A percentile compares a stretch with the other conserved stretches of the same genome.
These are phyloP conservation scores for Pulicaria dysenterica DNA, from an alignment of 129 eudicot species.

Conservation along the genomic window DNA sequence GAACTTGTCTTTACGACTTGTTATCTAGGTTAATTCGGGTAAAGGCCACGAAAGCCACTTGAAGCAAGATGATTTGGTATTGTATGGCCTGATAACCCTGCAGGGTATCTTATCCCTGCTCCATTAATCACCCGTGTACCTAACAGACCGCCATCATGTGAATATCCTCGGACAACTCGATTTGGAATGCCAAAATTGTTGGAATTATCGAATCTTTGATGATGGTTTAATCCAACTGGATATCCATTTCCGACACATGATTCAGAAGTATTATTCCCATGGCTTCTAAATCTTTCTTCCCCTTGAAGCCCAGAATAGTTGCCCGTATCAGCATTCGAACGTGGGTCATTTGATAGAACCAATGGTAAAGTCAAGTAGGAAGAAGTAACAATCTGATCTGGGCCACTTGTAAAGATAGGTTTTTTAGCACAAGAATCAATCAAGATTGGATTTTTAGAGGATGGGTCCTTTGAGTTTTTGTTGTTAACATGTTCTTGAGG, in stretches of 20 bases:
- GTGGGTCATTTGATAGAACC: constrained; percentile 33
- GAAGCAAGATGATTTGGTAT: constrained; percentile 36
- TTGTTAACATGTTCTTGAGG: constrained; percentile 26
- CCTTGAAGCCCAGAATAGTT: constrained; percentile 28
- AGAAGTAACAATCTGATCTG: constrained; percentile 43
- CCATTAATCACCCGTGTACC: constrained; percentile 46
- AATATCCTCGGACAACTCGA: constrained; percentile 32
- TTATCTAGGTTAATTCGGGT: constrained; percentile 32
- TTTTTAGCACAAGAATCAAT: constrained; percentile 28
- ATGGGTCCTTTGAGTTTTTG: constrained; percentile 24
- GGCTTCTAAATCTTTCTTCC: constrained; percentile 38
- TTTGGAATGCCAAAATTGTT: constrained; percentile 40
- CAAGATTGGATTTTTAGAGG: constrained; percentile 28
- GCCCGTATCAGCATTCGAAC: constrained; percentile 38
- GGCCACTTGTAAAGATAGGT: constrained; percentile 29
- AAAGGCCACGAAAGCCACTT: constrained; percentile 33
- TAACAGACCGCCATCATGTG: constrained; percentile 31
- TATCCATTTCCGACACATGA: constrained; percentile 41
- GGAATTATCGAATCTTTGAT: constrained; percentile 37
- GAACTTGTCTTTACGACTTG: background rate
- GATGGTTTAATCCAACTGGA: constrained; percentile 38
- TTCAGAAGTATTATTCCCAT: constrained; percentile 40
- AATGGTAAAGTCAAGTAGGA: constrained; percentile 52
- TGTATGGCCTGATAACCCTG: constrained; percentile 37
- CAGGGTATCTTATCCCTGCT: constrained; percentile 35